Base-by-base conservation (phyloP, 2,329 filamentous ascomycete genomes). In the Graphilbum ipis-grandicollis region DNA sequence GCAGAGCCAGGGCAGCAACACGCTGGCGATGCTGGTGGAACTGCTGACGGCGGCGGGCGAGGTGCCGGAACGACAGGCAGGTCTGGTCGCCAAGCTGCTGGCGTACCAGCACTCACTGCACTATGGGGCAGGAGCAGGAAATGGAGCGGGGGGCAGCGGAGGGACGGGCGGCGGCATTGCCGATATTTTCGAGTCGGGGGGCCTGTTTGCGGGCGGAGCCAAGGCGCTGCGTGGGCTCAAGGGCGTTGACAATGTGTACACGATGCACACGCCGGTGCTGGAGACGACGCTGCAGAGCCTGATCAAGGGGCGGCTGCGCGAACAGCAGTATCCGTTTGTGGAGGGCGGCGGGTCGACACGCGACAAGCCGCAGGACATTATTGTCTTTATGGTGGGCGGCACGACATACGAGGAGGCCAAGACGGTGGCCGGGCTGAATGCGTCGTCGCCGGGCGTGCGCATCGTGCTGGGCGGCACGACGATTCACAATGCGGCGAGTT, bases 161-260 rank as follows among this genome's bases (percentile, higher is more conserved):
- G 75, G 79, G 18, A 66, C 75, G n/a, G 71, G 73, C 2, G 73
- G 79, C 9, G 84, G 83, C 5, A 84, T 94, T 39, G 77, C 84
- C 0, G 88, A 96, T 46, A 73, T 96, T 7, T 96, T 98, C 49
- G 86, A 96, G 50, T 79, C 83, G 0, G 73, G 79, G 0, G 88
- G 84, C 5, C 88, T 98, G 44, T 93, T 98, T 56, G 82, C 83
- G 1, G 82, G 82, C 12, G 44, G 44, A 17, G 71, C 84, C 29
- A 83, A 79, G 50, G 75, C 86, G 5, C 85, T 98, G 56, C 93
- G 93, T 51, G 90, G 90, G 0, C 66, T 98, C 13, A 94, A 96
- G 52, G 90, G 90, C 2, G 90, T 98, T 1, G 92, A 98, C 55
- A 98, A 98, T 48, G 90, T 98, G 21, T 98, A 98, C 55, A 98